Evolutionary conservation across 306 rosid species (phyloP).

Genomic region (Casuarina cunninghamiana): DNA sequence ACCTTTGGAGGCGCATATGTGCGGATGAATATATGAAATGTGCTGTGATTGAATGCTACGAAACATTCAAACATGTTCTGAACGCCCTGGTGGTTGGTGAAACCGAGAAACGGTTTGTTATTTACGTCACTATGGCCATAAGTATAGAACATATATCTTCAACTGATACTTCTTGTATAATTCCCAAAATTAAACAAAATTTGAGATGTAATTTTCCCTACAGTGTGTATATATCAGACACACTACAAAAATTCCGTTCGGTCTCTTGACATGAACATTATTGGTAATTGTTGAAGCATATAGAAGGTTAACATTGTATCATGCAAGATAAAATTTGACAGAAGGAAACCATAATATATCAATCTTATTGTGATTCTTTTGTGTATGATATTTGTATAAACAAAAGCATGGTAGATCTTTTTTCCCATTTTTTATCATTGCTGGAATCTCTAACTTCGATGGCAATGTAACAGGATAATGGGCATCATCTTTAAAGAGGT

Average conservation of each 20-base stretch:
- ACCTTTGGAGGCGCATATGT: conserved; percentile 92
- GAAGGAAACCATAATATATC: background rate
- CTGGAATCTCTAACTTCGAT: conserved; percentile 32
- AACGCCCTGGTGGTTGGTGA: conserved; percentile 76
- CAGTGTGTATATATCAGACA: background rate
- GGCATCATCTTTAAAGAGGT: conserved; percentile 77
- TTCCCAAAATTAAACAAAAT: background rate
- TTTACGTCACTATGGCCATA: conserved; percentile 15
- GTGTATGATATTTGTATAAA: conserved; percentile 9
- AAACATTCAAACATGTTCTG: conserved; percentile 71
- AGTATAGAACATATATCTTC: conserved; percentile 3
- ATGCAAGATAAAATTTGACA: background rate
- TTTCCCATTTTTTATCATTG: conserved; percentile 13
- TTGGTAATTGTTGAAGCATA: background rate
- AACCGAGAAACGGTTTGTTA: conserved; percentile 74
- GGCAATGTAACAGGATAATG: conserved; percentile 69
- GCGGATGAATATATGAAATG: conserved; percentile 93
- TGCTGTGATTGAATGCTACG: conserved; percentile 91
- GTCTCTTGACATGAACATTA: conserved; percentile 12
- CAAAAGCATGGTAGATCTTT: conserved; percentile 24
- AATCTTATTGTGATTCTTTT: conserved; percentile 2
- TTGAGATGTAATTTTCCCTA: conserved; percentile 2
- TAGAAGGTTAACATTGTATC: background rate
- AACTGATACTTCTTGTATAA: background rate
- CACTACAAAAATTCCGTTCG: background rate